Evolutionary conservation across 139 green algal species (phyloP).

Genomic region (Chlamydomonas sphaeroides): DNA sequence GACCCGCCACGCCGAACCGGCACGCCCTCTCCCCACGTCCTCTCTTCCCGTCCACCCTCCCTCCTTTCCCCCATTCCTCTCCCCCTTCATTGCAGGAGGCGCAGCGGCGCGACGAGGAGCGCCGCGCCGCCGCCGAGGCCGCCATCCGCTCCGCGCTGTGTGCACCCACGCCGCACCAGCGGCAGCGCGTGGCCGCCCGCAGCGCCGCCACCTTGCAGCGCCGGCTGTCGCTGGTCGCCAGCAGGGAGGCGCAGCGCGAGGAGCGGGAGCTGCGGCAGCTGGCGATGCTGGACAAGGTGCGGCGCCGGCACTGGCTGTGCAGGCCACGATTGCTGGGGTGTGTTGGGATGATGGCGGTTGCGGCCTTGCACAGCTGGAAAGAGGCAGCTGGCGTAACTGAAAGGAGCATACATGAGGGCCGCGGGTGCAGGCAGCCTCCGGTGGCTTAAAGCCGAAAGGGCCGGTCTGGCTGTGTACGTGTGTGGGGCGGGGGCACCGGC

Average conservation of each 20-base stretch:
- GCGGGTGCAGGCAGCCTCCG: not conserved
- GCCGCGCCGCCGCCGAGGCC: constrained; percentile 16
- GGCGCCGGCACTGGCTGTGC: not conserved
- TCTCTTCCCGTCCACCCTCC: too few relatives aligned
- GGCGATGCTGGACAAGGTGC: constrained; percentile 45
- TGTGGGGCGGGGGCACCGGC: too few relatives aligned
- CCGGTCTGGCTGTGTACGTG: too few relatives aligned
- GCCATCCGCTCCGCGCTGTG: constrained; percentile 9
- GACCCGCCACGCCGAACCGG: too few relatives aligned
- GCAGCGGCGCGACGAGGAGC: constrained; percentile 26
- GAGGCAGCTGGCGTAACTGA: not conserved
- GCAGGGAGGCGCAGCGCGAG: not conserved
- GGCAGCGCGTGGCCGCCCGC: constrained; percentile 24
- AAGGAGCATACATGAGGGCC: not conserved
- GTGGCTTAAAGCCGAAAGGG: not conserved
- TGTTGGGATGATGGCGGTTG: not conserved
- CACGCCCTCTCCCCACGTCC: too few relatives aligned
- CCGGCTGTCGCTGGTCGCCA: constrained; percentile 23
- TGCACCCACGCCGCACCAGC: constrained; percentile 29
- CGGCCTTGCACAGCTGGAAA: not conserved
- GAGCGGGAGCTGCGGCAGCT: constrained; percentile 31
- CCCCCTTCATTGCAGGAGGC: constrained; percentile 1
- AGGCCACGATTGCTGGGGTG: not conserved
- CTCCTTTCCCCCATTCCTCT: not conserved
- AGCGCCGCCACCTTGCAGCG: constrained; percentile 29